These are phyloP conservation scores for Umbilicaria muhlenbergii DNA, from an alignment of 495 filamentous ascomycete species.

Conservation along the genomic window DNA sequence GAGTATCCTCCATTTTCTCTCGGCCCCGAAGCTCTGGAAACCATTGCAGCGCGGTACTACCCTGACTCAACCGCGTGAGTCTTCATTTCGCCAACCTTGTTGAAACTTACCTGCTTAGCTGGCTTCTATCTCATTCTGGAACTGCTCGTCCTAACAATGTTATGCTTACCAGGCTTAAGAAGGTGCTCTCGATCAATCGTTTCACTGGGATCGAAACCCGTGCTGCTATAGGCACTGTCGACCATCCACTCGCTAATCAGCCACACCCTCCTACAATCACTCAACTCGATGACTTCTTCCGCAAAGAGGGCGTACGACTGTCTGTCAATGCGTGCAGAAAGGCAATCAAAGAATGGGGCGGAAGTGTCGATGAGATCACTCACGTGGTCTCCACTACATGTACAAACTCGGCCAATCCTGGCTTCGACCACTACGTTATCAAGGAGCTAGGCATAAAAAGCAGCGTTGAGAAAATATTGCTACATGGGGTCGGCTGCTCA, in stretches of 20 bases:
- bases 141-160: neutral
- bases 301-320: constrained; percentile 40
- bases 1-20: constrained; percentile 16
- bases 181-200: constrained; percentile 44
- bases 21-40: constrained; percentile 13
- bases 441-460: constrained; percentile 33
- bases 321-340: constrained; percentile 40
- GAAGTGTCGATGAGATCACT: constrained; percentile 35
- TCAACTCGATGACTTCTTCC: constrained; percentile 37
- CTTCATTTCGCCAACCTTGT: neutral
- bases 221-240: constrained; percentile 38
- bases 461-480: constrained; percentile 38
- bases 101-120: no score
- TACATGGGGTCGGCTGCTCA: constrained; percentile 49
- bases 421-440: constrained; percentile 47
- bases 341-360: constrained; percentile 38
- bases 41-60: constrained; percentile 14
- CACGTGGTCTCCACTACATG: constrained; percentile 52
- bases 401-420: constrained; percentile 52
- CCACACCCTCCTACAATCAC: constrained; percentile 35
- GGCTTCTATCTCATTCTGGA: no score
- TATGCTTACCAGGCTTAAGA: constrained; percentile 19
- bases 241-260: constrained; percentile 40
- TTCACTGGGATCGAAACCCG: constrained; percentile 48
- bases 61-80: constrained; percentile 14